These are phyloP conservation scores for Eucommia ulmoides DNA, from an alignment of 257 asterid species.

Conservation along the genomic window DNA sequence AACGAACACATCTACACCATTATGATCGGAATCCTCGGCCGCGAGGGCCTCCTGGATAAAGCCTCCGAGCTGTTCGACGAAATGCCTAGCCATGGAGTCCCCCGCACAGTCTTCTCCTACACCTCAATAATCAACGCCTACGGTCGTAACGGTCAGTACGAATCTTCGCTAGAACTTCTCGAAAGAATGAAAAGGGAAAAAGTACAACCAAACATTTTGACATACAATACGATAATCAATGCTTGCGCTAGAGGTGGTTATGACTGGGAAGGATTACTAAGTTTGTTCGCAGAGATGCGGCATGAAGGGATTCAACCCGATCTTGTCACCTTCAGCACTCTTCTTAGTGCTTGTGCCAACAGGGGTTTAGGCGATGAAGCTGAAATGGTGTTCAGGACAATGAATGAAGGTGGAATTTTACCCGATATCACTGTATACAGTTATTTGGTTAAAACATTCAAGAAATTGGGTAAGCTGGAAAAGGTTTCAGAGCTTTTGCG, in stretches of 20 bases:
- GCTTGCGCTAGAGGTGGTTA: conserved; percentile 90
- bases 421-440: conserved; percentile 73
- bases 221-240: conserved; percentile 81
- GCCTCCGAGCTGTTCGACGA: conserved; percentile 78
- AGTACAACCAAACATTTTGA: conserved; percentile 63
- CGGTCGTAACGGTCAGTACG: conserved; percentile 81
- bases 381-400: conserved; percentile 89
- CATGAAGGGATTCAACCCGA: conserved; percentile 94
- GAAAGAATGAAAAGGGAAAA: conserved; percentile 72
- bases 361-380: conserved; percentile 87
- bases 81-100: conserved; percentile 49
- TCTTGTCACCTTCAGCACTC: conserved; percentile 76
- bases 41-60: conserved; percentile 81
- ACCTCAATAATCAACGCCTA: conserved; percentile 83
- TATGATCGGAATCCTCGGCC: conserved; percentile 68
- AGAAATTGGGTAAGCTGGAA: conserved; percentile 57
- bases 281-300: conserved; percentile 92
- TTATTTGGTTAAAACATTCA: conserved; percentile 75
- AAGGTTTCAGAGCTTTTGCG: conserved; percentile 62
- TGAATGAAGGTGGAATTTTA: conserved; percentile 86
- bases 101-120: conserved; percentile 60
- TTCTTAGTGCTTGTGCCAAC: conserved; percentile 74
- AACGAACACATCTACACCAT: conserved; percentile 79
- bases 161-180: conserved; percentile 49
- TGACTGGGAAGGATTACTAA: conserved; percentile 89